These are phyloP conservation scores for Cyberlindnera japonica DNA, from an alignment of 805 yeast species.

Conservation along the genomic window DNA sequence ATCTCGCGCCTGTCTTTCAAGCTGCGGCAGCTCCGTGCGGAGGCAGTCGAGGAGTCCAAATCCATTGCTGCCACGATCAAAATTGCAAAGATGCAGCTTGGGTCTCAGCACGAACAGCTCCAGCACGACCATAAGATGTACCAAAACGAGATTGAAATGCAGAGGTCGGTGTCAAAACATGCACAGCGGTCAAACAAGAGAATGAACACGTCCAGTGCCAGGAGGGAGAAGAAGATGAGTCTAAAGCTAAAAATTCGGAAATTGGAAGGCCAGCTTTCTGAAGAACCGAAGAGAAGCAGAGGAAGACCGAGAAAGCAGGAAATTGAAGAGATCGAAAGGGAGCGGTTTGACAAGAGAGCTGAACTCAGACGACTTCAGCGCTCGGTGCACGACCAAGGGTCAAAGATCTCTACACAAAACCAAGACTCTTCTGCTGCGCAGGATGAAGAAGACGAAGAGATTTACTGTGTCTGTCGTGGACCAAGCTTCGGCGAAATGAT, in stretches of 20 bases:
- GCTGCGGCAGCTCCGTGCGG: conserved; percentile 24
- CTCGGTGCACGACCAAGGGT: background rate
- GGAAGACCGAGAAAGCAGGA: conserved; percentile 8
- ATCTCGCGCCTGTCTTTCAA: conserved; percentile 10
- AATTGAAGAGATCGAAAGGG: background rate
- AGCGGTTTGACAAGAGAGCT: background rate
- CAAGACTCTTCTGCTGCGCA: background rate
- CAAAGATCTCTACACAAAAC: background rate
- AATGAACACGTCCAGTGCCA: conserved; percentile 16
- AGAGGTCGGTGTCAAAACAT: conserved; percentile 15
- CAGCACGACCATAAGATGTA: conserved; percentile 26
- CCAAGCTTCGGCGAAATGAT: conserved; percentile 73
- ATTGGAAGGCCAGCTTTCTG: background rate
- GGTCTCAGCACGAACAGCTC: conserved; percentile 24
- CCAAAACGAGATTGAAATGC: conserved; percentile 24
- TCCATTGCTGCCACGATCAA: conserved; percentile 23
- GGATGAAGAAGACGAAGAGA: conserved; percentile 18
- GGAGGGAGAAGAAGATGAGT: conserved; percentile 2
- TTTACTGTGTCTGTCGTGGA: conserved; percentile 46
- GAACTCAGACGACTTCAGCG: background rate
- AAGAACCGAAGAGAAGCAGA: conserved; percentile 2
- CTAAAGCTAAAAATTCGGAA: conserved; percentile 5
- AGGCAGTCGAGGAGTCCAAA: conserved; percentile 31
- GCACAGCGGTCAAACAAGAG: conserved; percentile 21
- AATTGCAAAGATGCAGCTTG: conserved; percentile 22